Conservation (phyloP, 2,329 filamentous ascomycete species). For the Sporothrix luriei region DNA sequence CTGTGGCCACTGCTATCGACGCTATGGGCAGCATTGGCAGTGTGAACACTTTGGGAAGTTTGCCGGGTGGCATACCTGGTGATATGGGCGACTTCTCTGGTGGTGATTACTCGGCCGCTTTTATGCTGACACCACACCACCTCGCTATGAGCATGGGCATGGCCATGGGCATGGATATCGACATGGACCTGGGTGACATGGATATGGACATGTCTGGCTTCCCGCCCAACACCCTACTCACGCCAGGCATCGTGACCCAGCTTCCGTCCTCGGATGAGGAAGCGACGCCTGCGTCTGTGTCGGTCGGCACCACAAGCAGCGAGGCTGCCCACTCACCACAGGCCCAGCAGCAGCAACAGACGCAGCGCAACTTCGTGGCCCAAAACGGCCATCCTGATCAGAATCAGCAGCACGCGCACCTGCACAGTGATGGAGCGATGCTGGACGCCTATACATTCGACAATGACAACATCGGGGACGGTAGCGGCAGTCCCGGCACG, state of each 20-base stretch:
- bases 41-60: not conserved
- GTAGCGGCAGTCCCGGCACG: constrained; percentile 3
- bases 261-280: constrained; percentile 37
- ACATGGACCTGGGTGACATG: constrained; percentile 32
- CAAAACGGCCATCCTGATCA: not conserved
- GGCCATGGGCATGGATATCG: constrained; percentile 43
- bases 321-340: constrained; percentile 21
- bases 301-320: constrained; percentile 27
- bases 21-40: constrained; percentile 5
- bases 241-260: constrained; percentile 28
- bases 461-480: constrained; percentile 34
- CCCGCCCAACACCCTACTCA: not conserved
- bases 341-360: not conserved
- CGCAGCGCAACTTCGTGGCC: constrained; percentile 1
- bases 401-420: constrained; percentile 24
- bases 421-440: constrained; percentile 28
- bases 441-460: constrained; percentile 43
- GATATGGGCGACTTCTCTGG: not conserved
- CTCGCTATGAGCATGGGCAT: constrained; percentile 51
- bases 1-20: not conserved
- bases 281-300: constrained; percentile 29
- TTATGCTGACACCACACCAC: constrained; percentile 33
- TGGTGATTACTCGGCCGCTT: not conserved
- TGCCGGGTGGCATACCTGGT: not conserved
- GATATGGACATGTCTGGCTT: constrained; percentile 29